Evolutionary conservation across 108 stramenopile genomes (phyloP).

Genomic region (Conticribra weissflogii): DNA sequence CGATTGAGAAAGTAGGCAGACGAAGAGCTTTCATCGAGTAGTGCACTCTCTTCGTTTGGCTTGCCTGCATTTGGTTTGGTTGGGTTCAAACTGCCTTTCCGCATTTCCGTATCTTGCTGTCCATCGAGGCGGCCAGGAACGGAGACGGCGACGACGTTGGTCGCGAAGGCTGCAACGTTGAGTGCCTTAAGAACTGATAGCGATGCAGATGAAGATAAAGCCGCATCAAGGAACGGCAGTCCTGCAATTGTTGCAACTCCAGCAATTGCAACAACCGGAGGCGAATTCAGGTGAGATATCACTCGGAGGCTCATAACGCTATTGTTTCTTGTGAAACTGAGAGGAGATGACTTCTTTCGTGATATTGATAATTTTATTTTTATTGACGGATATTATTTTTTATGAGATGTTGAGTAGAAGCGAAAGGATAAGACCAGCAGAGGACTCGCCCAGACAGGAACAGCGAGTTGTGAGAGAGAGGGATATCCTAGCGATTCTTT

Average conservation of each 20-base stretch:
- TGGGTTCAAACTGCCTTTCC: constrained; percentile 39
- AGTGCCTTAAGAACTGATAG: constrained; percentile 31
- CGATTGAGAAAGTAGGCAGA: constrained; percentile 16
- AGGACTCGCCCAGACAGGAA: too few species aligned
- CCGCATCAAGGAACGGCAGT: constrained; percentile 49
- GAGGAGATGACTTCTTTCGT: too few species aligned
- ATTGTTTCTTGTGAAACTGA: too few species aligned
- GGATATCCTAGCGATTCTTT: too few species aligned
- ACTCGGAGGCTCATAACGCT: constrained; percentile 32
- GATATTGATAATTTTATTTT: too few species aligned
- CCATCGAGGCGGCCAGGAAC: constrained; percentile 70
- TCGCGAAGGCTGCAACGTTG: constrained; percentile 54
- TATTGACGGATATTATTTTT: too few species aligned
- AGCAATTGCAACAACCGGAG: constrained; percentile 52
- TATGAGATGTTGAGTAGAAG: too few species aligned
- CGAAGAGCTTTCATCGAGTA: neutral
- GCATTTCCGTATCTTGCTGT: constrained; percentile 48
- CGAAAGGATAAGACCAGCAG: too few species aligned
- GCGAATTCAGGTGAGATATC: constrained; percentile 41
- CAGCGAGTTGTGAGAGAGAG: too few species aligned
- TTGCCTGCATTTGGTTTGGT: constrained; percentile 13
- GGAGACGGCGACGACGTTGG: constrained; percentile 56
- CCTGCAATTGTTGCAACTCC: constrained; percentile 44
- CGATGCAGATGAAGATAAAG: constrained; percentile 25
- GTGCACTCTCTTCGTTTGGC: constrained; percentile 7